Evolutionary conservation across 768 basidiomycete species (phyloP).

Genomic region (Suillus subluteus): DNA sequence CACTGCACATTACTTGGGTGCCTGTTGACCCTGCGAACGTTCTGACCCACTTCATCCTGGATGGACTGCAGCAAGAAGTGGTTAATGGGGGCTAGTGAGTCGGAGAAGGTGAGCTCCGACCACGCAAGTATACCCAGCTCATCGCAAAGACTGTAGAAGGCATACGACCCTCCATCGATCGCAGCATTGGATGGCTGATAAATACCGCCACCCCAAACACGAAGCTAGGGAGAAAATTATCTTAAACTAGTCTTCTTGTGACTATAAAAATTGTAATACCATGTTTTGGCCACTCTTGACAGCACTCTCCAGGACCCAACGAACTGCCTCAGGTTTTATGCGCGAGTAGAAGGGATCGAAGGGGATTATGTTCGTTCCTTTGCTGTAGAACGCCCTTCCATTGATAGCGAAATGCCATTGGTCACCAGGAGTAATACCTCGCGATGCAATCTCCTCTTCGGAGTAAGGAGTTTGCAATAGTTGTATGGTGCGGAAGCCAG

Average conservation of each 20-base stretch:
- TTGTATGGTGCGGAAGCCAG: constrained; percentile 63
- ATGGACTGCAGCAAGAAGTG: constrained; percentile 53
- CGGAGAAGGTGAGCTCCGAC: constrained; percentile 66
- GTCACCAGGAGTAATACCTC: constrained; percentile 61
- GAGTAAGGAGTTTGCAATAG: constrained; percentile 53
- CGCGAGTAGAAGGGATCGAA: constrained; percentile 64
- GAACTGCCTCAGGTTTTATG: constrained; percentile 49
- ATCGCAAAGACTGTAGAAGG: constrained; percentile 61
- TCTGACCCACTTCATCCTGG: constrained; percentile 59
- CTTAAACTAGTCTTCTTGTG: neutral
- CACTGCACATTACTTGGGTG: constrained; percentile 63
- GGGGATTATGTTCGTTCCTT: constrained; percentile 62
- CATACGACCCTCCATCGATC: constrained; percentile 50
- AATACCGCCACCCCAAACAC: constrained; percentile 62
- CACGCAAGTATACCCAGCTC: constrained; percentile 63
- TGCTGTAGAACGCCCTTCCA: constrained; percentile 56
- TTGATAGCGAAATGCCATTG: constrained; percentile 66
- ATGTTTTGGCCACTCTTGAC: constrained; percentile 60
- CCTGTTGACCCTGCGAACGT: constrained; percentile 55
- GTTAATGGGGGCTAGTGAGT: constrained; percentile 58
- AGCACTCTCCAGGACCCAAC: constrained; percentile 61
- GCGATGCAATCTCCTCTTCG: constrained; percentile 43
- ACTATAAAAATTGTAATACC: constrained; percentile 37
- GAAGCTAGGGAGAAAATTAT: constrained; percentile 40
- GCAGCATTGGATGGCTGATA: constrained; percentile 49